Base-by-base conservation (phyloP, 495 filamentous ascomycete species). In the Annulohypoxylon nitens region DNA sequence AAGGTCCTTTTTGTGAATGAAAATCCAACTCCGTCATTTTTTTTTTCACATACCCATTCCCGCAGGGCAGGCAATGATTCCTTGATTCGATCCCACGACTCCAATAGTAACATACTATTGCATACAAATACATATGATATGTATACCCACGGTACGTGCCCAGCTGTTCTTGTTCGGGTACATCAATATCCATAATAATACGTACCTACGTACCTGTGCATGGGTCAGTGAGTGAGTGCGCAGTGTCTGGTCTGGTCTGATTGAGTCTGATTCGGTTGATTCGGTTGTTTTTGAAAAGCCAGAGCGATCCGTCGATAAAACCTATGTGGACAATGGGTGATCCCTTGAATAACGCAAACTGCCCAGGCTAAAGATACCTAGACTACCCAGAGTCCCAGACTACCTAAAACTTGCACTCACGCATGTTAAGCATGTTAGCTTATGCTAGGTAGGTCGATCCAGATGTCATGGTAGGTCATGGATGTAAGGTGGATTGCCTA, bases 381-480 rank as follows among this genome's bases (percentile, higher is more conserved):
- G 20, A 23, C 20, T 23, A 23, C 20, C 20, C 20, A 23, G 20
- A 23, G 20, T 23, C 39, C 39, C 12, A 43, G 39, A 43, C 37
- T 14, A 73, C 70, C 70, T 73, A 73, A 69, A 73, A 64, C 65
- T 74, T 63, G 71, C 66, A 70, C 71, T 70, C 65, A 67, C 66
- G 34, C 61, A 74, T 63, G 43, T 47, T 47, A 47, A 47, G 43
- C 43, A 47, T 47, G 71, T 66, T 74, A 74, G 71, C 66, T 66
- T 64, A 70, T 69, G 71, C 48, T 62, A 57, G 45, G 61, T 54
- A 54, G 50, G 50, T 54, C 50, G 25, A n/a, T 47, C 43, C 36
- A 45, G 37, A 47, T 57, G 30, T 57, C 33, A 37, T 36, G 18
- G 54, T 64, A 60, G 25, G 69, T 66, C 54, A 71, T 66, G 55